A percentile compares a stretch with the other conserved stretches of the same genome.
Evolutionary conservation across 1,284 basidiomycete genomes (phyloP).

Genomic region (Takashimella tepidaria): DNA sequence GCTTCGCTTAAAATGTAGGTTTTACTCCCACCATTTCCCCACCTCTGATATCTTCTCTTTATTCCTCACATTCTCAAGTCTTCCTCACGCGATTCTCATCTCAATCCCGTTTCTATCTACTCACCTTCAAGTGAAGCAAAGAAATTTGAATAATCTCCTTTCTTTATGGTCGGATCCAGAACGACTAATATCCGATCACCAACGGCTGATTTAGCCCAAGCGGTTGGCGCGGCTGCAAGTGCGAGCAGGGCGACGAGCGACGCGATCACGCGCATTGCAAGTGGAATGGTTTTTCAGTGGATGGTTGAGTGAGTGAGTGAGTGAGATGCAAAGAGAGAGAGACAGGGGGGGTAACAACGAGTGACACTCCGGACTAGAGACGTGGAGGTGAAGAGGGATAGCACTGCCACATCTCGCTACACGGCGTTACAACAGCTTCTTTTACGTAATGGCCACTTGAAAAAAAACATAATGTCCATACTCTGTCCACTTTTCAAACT

Average conservation of each 20-base stretch:
- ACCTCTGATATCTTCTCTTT: no score
- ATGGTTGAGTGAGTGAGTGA: not conserved
- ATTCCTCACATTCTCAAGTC: no score
- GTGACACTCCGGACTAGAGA: not conserved
- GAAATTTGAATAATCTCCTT: conserved; percentile 70
- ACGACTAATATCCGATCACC: conserved; percentile 79
- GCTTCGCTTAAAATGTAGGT: no score
- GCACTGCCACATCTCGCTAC: conserved; percentile 10
- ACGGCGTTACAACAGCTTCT: no score
- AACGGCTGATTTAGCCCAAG: conserved; percentile 73
- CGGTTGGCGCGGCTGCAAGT: conserved; percentile 37
- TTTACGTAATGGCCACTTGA: no score
- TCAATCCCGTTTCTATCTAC: conserved; percentile 18
- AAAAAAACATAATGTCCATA: no score
- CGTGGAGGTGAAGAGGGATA: not conserved
- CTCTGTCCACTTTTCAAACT: no score
- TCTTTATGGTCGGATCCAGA: conserved; percentile 62
- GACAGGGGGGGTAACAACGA: not conserved
- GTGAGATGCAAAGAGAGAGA: not conserved
- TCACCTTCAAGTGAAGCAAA: conserved; percentile 70
- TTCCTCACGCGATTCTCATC: conserved; percentile 1
- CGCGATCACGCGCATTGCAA: conserved; percentile 9
- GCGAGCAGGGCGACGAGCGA: conserved; percentile 15
- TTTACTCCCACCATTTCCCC: no score
- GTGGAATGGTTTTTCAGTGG: not conserved